These are phyloP conservation scores for Mimosa pudica DNA, from an alignment of 306 rosid species.

Conservation along the genomic window DNA sequence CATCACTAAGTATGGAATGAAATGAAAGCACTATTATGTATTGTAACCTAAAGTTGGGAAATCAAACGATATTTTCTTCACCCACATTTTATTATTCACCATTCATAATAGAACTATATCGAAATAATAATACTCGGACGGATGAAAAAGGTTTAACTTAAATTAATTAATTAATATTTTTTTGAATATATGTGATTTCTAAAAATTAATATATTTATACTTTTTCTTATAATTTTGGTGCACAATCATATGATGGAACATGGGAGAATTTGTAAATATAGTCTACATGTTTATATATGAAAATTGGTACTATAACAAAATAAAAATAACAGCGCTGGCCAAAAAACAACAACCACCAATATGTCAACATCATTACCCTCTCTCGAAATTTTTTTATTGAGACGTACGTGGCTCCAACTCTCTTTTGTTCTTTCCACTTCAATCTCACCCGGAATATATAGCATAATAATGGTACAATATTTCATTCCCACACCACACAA, in stretches of 20 bases:
- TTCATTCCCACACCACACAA: neutral
- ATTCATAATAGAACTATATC: too few species aligned
- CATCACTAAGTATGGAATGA: slow-evolving; percentile 18
- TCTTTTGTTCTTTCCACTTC: neutral
- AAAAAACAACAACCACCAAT: too few species aligned
- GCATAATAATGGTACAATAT: neutral
- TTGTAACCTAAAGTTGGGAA: slow-evolving; percentile 25
- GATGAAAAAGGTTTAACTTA: too few species aligned
- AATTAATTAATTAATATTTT: too few species aligned
- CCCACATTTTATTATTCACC: neutral
- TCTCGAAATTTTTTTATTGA: neutral
- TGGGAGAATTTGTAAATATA: too few species aligned
- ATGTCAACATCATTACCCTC: neutral
- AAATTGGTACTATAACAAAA: too few species aligned
- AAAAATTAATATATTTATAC: too few species aligned
- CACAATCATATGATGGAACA: too few species aligned
- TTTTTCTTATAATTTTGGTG: too few species aligned
- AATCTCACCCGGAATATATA: neutral
- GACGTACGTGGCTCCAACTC: neutral
- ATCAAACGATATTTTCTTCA: neutral
- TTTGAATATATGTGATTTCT: too few species aligned
- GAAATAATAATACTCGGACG: neutral
- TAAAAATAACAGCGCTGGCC: too few species aligned
- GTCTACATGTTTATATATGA: too few species aligned
- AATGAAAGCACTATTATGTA: slow-evolving; percentile 37